Conservation (phyloP, 345 rosid genomes). For the Citrus hindsii region DNA sequence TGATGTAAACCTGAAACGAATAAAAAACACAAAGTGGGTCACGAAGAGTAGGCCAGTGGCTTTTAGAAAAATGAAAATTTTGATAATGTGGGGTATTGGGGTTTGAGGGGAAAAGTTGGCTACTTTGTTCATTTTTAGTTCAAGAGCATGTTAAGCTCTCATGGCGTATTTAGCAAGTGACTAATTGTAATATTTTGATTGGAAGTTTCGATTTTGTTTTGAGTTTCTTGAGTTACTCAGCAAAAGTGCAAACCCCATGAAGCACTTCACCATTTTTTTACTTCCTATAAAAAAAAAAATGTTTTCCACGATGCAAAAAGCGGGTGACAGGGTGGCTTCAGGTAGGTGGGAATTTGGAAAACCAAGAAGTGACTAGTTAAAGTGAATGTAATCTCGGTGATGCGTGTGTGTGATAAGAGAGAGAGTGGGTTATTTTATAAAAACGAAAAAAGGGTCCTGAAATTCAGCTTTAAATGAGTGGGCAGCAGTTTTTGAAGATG, state of each 20-base stretch:
- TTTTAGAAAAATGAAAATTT: not conserved
- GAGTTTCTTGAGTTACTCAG: not conserved
- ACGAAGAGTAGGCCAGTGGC: slow-evolving; percentile 9
- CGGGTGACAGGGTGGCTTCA: slow-evolving; percentile 5
- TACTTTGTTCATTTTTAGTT: not conserved
- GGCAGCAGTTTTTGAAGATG: slow-evolving; percentile 9
- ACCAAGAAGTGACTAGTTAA: not conserved
- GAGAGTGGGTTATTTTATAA: not conserved
- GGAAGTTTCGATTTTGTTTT: not conserved
- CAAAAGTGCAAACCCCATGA: slow-evolving; percentile 4
- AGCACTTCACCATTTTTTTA: not conserved
- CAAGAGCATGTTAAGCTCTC: not conserved
- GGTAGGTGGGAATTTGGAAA: slow-evolving; percentile 20
- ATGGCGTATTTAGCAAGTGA: not conserved
- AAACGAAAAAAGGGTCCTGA: slow-evolving; percentile 13
- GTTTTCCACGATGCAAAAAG: not conserved
- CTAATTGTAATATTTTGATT: not conserved
- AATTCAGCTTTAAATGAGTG: slow-evolving; percentile 25
- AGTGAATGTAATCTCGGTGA: not conserved
- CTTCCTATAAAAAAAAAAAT: too few relatives aligned
- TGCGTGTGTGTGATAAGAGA: not conserved
- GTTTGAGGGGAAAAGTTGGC: not conserved
- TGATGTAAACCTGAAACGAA: slow-evolving; percentile 9
- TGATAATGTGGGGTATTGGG: not conserved
- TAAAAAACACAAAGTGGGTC: slow-evolving; percentile 16